Evolutionary conservation across 768 basidiomycete genomes (phyloP).

Genomic region (Suillus occidentalis): DNA sequence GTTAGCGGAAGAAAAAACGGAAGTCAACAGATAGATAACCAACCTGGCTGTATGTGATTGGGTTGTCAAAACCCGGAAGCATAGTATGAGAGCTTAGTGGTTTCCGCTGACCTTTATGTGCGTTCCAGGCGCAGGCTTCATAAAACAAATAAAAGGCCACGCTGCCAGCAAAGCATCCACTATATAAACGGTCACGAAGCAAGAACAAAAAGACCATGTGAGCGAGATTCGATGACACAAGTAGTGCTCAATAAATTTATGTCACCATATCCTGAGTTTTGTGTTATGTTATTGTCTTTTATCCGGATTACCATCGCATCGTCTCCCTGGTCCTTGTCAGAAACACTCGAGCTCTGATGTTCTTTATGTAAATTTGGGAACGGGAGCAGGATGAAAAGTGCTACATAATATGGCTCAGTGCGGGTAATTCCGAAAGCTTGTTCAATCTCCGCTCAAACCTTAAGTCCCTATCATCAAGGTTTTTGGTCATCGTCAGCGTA

Average conservation of each 20-base stretch:
- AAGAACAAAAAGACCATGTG: conserved; percentile 31
- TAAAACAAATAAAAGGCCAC: conserved; percentile 10
- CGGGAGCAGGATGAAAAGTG: too few species aligned
- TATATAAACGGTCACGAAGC: conserved; percentile 24
- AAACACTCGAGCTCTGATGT: not conserved
- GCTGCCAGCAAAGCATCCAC: conserved; percentile 11
- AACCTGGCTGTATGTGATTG: conserved; percentile 33
- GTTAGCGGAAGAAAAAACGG: conserved; percentile 13
- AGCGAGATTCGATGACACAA: not conserved
- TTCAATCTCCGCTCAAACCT: conserved; percentile 5
- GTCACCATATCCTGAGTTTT: not conserved
- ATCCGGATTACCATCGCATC: not conserved
- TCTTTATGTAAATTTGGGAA: not conserved
- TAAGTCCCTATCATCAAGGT: conserved; percentile 5
- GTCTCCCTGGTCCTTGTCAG: not conserved
- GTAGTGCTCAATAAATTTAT: not conserved
- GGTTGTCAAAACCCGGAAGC: conserved; percentile 39
- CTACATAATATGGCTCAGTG: too few species aligned
- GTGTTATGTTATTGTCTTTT: not conserved
- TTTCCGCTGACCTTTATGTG: not conserved
- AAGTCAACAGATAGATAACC: conserved; percentile 2
- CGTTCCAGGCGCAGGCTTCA: not conserved
- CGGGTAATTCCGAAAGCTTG: not conserved
- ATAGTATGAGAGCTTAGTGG: not conserved
- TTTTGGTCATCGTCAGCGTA: not conserved